Base-by-base conservation (phyloP, 176 grass and related monocot genomes). In the Panicum miliaceum region DNA sequence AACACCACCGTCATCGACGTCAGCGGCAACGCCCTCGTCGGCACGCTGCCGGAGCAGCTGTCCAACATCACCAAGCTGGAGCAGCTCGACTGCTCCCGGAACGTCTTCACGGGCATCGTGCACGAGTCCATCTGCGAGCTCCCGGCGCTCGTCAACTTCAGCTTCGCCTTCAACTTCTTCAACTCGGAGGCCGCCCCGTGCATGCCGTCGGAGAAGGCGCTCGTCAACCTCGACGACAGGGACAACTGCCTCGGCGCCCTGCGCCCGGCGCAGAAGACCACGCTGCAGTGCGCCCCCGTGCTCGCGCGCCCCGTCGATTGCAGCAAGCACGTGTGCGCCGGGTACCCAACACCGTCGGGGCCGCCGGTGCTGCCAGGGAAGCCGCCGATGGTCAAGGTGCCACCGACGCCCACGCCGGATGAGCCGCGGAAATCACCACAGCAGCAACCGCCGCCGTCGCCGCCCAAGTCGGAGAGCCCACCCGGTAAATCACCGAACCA, bases 91-190 rank as follows among this genome's bases (percentile, higher is more conserved):
- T 60, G 84, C 36, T 77, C 71, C 0, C 10, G 83, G 42, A 91
- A 91, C 15, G 46, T 91, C 0, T 76, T 91, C 37, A 88, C 82
- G 0, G 90, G 85, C 34, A 34, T 88, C 50, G 85, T 93, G 22
- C 66, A 84, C 41, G 79, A 90, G 77, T 1, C 36, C 5, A 77
- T 93, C 68, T 93, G 91, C 63, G 79, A 86, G 74, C 71, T 93
- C 3, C 85, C 88, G 4, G 11, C 0, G 29, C 87, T 93, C 23
- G 78, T 84, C n/a, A 90, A 90, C 82, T 93, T 93, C 78, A 90
- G 73, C 72, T 93, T 90, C 85, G 83, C 91, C 13, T 47, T n/a
- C 72, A 93, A 93, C 79, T 93, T 84, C 85, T 93, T 93, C 82
- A 73, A 88, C n/a, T 85, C 82, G 0, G 91, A 90, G 78, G 63